phyloP scores from a whole-genome alignment of 495 filamentous ascomycete genomes.

The Cetradonia linearis region DNA sequence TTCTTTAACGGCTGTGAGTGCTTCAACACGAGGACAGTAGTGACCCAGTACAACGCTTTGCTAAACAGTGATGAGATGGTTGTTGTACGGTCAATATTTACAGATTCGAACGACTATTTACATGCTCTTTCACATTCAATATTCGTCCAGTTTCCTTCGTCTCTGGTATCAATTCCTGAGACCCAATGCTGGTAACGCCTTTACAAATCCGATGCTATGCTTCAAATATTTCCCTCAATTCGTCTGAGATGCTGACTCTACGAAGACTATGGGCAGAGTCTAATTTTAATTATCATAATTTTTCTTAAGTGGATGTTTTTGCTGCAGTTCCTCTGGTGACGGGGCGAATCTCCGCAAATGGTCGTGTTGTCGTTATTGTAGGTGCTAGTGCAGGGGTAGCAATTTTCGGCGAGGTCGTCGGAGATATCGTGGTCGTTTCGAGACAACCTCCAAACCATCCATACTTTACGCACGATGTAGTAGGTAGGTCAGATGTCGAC shows the following conservation, averaged over 20 bases:
- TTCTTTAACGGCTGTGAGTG: background rate
- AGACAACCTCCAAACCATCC: slow-evolving; percentile 46
- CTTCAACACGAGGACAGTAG: background rate
- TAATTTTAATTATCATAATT: background rate
- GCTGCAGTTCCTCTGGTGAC: background rate
- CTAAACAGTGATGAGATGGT: background rate
- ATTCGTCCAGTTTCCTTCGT: background rate
- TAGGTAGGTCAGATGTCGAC: slow-evolving; percentile 43
- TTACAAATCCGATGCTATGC: background rate
- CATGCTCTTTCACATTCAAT: background rate
- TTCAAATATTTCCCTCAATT: background rate
- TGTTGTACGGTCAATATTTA: background rate
- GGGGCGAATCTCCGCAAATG: slow-evolving; percentile 8
- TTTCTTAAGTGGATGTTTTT: slow-evolving; percentile 1
- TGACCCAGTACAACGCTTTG: background rate
- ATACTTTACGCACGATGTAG: slow-evolving; percentile 76
- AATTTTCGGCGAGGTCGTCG: slow-evolving; percentile 3
- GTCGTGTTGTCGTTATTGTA: slow-evolving; percentile 17
- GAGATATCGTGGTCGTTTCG: slow-evolving; percentile 19
- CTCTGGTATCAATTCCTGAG: background rate
- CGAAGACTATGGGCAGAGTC: background rate
- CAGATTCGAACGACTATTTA: background rate
- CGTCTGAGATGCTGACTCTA: background rate
- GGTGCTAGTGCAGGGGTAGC: slow-evolving; percentile 3
- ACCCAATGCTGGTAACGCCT: background rate